phyloP scores from a whole-genome alignment of 192 early-diverging fungal genomes.

The Coemansia sp. region DNA sequence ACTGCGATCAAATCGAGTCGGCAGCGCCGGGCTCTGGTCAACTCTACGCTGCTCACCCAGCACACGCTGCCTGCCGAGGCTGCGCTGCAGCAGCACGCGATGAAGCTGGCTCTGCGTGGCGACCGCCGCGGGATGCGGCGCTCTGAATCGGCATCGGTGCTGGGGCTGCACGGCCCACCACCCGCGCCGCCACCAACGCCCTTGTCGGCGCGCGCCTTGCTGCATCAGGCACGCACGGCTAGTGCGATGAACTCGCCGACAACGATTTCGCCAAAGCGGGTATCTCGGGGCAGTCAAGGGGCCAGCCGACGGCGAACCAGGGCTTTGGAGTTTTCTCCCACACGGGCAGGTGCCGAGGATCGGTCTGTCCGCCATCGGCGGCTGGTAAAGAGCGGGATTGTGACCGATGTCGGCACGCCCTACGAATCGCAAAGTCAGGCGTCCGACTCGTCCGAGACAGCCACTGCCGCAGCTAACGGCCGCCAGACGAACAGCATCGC shows the following conservation, averaged over 20 bases:
- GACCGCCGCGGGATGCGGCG: conserved; percentile 4
- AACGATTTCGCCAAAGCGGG: background rate
- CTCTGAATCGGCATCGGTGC: background rate
- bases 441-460: conserved; percentile 7
- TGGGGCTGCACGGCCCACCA: conserved; percentile 5
- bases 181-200: conserved; percentile 28
- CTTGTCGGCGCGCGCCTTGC: background rate
- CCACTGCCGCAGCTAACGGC: background rate
- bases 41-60: conserved; percentile 43
- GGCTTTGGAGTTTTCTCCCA: conserved; percentile 1
- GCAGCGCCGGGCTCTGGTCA: conserved; percentile 39
- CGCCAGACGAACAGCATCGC: background rate
- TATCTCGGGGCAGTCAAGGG: background rate
- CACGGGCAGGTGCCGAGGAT: background rate
- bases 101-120: conserved; percentile 13
- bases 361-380: background rate
- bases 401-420: conserved; percentile 7
- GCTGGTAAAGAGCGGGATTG: conserved; percentile 5
- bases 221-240: background rate
- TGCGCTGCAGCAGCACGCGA: conserved; percentile 12
- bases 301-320: background rate
- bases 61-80: conserved; percentile 39
- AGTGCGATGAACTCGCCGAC: background rate
- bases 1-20: conserved; percentile 49
- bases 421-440: conserved; percentile 4